phyloP scores from a whole-genome alignment of 1,139 yeast species.

The Hansenula lynferdii region DNA sequence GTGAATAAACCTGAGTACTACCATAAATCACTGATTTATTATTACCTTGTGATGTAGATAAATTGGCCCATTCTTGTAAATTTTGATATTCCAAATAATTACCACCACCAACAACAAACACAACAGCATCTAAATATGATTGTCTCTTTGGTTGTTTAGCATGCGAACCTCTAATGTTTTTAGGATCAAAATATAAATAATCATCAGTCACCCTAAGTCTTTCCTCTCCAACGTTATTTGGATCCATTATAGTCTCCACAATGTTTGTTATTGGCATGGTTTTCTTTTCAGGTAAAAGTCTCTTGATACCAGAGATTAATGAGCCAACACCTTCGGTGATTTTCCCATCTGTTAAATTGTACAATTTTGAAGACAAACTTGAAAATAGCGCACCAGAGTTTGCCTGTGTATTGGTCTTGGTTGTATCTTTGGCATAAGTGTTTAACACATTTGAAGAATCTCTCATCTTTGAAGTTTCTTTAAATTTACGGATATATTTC shows the following conservation, averaged over 20 bases:
- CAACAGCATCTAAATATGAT: slow-evolving; percentile 73
- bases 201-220: slow-evolving; percentile 75
- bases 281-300: slow-evolving; percentile 80
- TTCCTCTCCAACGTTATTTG: slow-evolving; percentile 55
- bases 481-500: slow-evolving; percentile 70
- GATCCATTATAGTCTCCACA: slow-evolving; percentile 90
- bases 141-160: slow-evolving; percentile 87
- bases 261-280: slow-evolving; percentile 86
- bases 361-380: slow-evolving; percentile 73
- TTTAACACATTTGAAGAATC: slow-evolving; percentile 35
- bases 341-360: slow-evolving; percentile 77
- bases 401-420: slow-evolving; percentile 22
- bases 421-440: slow-evolving; percentile 21
- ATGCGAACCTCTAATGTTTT: slow-evolving; percentile 78
- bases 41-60: slow-evolving; percentile 29
- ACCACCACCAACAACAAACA: slow-evolving; percentile 96
- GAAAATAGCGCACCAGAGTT: slow-evolving; percentile 65
- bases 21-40: slow-evolving; percentile 71
- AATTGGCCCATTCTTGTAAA: slow-evolving; percentile 80
- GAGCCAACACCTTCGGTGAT: slow-evolving; percentile 78
- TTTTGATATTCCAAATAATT: slow-evolving; percentile 92
- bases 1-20: slow-evolving; percentile 75
- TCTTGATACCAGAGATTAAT: slow-evolving; percentile 82
- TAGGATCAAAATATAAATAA: slow-evolving; percentile 87
- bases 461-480: slow-evolving; percentile 70